These are phyloP conservation scores for Fragilaria crotonensis DNA, from an alignment of 108 stramenopile genomes.

Conservation along the genomic window DNA sequence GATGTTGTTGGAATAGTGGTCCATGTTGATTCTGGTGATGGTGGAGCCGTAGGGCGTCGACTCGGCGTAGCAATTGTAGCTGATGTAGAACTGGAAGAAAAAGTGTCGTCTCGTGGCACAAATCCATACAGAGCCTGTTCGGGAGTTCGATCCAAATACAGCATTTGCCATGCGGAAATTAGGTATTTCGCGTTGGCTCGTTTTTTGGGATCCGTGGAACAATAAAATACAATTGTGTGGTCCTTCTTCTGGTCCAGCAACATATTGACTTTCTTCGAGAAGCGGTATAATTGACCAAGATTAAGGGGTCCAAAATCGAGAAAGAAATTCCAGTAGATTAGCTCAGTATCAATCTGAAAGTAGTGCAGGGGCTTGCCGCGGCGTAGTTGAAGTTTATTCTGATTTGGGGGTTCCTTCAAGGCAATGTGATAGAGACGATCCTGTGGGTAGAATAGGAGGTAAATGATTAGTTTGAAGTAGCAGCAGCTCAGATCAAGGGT, in stretches of 20 bases:
- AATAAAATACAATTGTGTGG: conserved; percentile 77
- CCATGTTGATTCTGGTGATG: too few species aligned
- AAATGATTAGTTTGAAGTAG: neutral
- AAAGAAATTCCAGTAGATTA: conserved; percentile 99
- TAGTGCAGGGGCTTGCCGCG: conserved; percentile 40
- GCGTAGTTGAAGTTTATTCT: conserved; percentile 17
- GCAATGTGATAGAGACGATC: conserved; percentile 8
- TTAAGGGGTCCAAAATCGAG: conserved; percentile 99
- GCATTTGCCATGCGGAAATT: conserved; percentile 85
- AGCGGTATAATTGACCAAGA: conserved; percentile 94
- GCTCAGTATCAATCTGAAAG: conserved; percentile 87
- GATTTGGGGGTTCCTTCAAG: neutral
- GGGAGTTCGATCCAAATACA: conserved; percentile 77
- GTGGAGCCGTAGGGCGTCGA: too few species aligned
- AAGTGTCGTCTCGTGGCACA: neutral
- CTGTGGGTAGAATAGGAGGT: neutral
- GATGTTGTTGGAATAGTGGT: conserved; percentile 4
- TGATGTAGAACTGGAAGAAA: too few species aligned
- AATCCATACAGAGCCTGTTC: conserved; percentile 65
- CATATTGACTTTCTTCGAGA: conserved; percentile 77
- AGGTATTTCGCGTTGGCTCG: conserved; percentile 90
- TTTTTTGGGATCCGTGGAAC: conserved; percentile 53
- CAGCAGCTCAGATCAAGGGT: too few species aligned
- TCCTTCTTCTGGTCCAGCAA: conserved; percentile 26
- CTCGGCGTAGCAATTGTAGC: too few species aligned